These are phyloP conservation scores for Volvariella surrecta DNA, from an alignment of 1,284 basidiomycete genomes.

Conservation along the genomic window DNA sequence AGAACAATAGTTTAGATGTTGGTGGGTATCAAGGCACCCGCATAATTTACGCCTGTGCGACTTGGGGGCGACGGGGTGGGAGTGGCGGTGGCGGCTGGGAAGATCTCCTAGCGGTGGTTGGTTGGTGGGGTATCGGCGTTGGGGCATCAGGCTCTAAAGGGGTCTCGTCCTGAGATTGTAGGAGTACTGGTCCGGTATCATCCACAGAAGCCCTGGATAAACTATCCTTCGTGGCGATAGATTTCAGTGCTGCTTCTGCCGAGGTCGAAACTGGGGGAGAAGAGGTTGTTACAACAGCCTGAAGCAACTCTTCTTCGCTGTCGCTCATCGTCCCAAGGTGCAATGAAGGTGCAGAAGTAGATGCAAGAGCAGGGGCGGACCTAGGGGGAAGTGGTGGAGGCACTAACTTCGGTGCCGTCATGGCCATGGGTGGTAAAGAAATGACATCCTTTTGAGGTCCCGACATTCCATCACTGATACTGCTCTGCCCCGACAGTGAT, in stretches of 20 bases:
- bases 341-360: slow-evolving; percentile 17
- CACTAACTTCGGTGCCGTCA: slow-evolving; percentile 21
- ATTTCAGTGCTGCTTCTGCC: slow-evolving; percentile 46
- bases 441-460: too few relatives aligned
- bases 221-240: slow-evolving; percentile 36
- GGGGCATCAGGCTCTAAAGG: too few relatives aligned
- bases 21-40: slow-evolving; percentile 5
- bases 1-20: too few relatives aligned
- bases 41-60: slow-evolving; percentile 14
- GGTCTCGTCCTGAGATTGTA: too few relatives aligned
- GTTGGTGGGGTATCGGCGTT: slow-evolving; percentile 3
- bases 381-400: slow-evolving; percentile 58
- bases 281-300: slow-evolving; percentile 3
- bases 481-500: too few relatives aligned
- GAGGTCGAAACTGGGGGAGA: slow-evolving; percentile 6
- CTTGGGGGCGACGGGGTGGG: slow-evolving; percentile 20
- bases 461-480: background rate
- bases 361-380: slow-evolving; percentile 22
- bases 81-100: slow-evolving; percentile 10
- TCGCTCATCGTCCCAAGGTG: background rate
- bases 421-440: slow-evolving; percentile 9
- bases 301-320: background rate
- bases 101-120: slow-evolving; percentile 8
- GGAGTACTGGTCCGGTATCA: too few relatives aligned
- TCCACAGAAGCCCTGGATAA: background rate